These are phyloP conservation scores for Ascochyta lentis DNA, from an alignment of 2,329 filamentous ascomycete species.

Conservation along the genomic window DNA sequence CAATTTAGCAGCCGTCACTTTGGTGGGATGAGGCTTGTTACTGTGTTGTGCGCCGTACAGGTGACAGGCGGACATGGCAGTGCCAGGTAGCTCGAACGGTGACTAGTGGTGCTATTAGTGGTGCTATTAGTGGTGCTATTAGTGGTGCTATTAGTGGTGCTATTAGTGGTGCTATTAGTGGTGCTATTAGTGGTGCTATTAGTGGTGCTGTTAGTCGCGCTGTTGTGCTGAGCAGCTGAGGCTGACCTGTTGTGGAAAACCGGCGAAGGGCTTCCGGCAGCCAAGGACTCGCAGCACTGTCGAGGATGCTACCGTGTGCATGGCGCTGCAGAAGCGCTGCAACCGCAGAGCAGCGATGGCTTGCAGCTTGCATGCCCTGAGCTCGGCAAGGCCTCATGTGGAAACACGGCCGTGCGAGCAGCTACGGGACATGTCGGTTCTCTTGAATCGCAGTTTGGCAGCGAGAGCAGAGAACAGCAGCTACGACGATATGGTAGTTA, in stretches of 20 bases:
- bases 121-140: too few relatives aligned
- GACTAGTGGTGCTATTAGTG: not conserved
- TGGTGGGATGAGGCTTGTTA: conserved; percentile 6
- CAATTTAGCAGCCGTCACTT: not conserved
- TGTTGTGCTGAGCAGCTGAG: not conserved
- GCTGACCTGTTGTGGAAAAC: not conserved
- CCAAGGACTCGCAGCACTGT: not conserved
- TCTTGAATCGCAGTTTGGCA: conserved; percentile 1
- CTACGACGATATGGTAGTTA: not conserved
- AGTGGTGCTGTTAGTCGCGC: not conserved
- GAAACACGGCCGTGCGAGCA: conserved; percentile 35
- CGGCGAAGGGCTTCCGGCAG: not conserved
- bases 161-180: too few relatives aligned
- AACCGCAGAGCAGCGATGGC: conserved; percentile 32
- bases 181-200: too few relatives aligned
- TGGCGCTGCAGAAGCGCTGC: conserved; percentile 31
- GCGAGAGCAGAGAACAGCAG: not conserved
- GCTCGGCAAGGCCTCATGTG: conserved; percentile 27
- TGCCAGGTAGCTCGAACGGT: conserved; percentile 2
- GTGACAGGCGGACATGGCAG: not conserved
- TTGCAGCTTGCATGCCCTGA: conserved; percentile 21
- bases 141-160: too few relatives aligned
- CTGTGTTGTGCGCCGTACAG: not conserved
- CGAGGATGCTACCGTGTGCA: conserved; percentile 5
- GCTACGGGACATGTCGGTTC: conserved; percentile 3